Base-by-base conservation (phyloP, 345 rosid genomes). In the Boechera retrofracta region DNA sequence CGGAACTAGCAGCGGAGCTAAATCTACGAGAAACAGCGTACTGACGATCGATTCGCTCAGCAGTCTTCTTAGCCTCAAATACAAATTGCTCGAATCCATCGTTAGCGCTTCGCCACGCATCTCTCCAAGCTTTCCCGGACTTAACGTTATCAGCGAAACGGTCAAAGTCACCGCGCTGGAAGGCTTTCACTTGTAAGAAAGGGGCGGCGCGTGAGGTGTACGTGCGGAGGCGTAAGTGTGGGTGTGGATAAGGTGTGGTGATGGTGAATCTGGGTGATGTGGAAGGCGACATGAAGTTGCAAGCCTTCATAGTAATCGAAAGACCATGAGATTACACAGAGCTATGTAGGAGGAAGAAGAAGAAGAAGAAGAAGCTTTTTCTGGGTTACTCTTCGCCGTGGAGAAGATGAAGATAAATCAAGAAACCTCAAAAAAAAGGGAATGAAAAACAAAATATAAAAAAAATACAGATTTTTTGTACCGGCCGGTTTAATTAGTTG, bases 81-180 rank as follows among this genome's bases (percentile, higher is more conserved):
- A 91, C 61, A 59, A 94, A 78, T 67, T 76, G 89, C 83, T 94
- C 98, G 69, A 94, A 87, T 28, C 97, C 88, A 71, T 90, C 91
- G 79, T 94, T 94, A 51, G 97, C 92, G 15, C 74, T 82, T 5
- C 93, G 83, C 98, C 98, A 94, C 2, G 93, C 94, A 51, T 89
- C 88, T 72, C 78, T 85, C 85, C 84, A 91, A 42, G 82, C 91
- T 75, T 82, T 90, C 16, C 89, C 89, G 32, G 92, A 91, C 80
- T 86, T 84, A 67, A 85, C 67, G 35, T 81, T 80, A 67, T 67
- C 81, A 7, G 92, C 86, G 77, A 89, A 88, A 47, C 81, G 79
- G 81, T 89, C 88, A 60, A 89, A 74, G 81, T 89, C 95, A 70
- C 77, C 82, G 64, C 90, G 88, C 21, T 77, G 85, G 77, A 89